Evolutionary conservation across 805 yeast genomes (phyloP).

Genomic region (Torulaspora quercuum): DNA sequence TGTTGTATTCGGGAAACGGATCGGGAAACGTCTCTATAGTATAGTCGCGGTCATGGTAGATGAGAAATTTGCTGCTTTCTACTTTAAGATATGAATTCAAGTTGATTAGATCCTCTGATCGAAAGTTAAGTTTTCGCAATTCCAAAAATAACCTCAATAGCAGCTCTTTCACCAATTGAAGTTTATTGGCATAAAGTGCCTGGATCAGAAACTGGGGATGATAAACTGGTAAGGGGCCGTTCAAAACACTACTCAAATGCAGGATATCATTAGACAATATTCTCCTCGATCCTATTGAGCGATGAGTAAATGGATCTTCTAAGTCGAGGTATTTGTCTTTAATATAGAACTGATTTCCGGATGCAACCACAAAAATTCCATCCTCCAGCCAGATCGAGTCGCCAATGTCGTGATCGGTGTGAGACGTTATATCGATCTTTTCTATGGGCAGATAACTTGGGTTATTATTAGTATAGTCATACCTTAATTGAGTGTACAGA

Average conservation of each 20-base stretch:
- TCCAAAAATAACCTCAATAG: slow-evolving; percentile 50
- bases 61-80: slow-evolving; percentile 29
- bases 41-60: slow-evolving; percentile 26
- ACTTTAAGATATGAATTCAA: slow-evolving; percentile 36
- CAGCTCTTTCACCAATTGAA: slow-evolving; percentile 52
- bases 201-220: slow-evolving; percentile 89
- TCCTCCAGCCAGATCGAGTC: slow-evolving; percentile 83
- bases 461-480: slow-evolving; percentile 77
- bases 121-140: slow-evolving; percentile 53
- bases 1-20: slow-evolving; percentile 42
- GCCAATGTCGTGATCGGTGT: slow-evolving; percentile 78
- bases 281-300: slow-evolving; percentile 56
- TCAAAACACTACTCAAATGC: slow-evolving; percentile 69
- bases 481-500: slow-evolving; percentile 76
- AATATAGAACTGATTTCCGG: slow-evolving; percentile 85
- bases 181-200: slow-evolving; percentile 58
- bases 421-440: slow-evolving; percentile 62
- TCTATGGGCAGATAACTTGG: slow-evolving; percentile 78
- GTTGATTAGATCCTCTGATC: slow-evolving; percentile 33
- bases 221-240: slow-evolving; percentile 85
- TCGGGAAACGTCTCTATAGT: slow-evolving; percentile 34
- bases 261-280: slow-evolving; percentile 55
- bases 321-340: slow-evolving; percentile 67
- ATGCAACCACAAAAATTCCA: slow-evolving; percentile 76
- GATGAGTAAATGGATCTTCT: slow-evolving; percentile 48